phyloP scores from a whole-genome alignment of 768 basidiomycete species.

The Tricholoma matsutake region DNA sequence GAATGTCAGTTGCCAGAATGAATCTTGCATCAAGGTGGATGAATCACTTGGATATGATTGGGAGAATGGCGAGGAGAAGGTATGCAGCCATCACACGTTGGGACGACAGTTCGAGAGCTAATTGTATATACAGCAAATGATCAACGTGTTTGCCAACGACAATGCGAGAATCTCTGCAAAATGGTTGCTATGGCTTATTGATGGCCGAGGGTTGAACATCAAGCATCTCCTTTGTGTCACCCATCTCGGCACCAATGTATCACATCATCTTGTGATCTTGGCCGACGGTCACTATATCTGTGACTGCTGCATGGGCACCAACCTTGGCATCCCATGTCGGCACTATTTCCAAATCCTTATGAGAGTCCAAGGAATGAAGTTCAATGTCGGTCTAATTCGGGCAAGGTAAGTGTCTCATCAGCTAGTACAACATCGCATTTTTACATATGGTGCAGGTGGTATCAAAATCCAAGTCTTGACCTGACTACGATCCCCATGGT shows the following conservation, averaged over 20 bases:
- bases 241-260: slow-evolving; percentile 7
- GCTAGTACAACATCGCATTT: too few species aligned
- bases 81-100: too few species aligned
- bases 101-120: too few species aligned
- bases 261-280: slow-evolving; percentile 23
- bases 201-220: slow-evolving; percentile 11
- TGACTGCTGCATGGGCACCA: slow-evolving; percentile 27
- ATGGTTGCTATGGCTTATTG: slow-evolving; percentile 20
- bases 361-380: slow-evolving; percentile 13
- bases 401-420: slow-evolving; percentile 11
- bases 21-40: neutral
- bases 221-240: slow-evolving; percentile 18
- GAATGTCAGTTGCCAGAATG: neutral
- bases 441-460: slow-evolving; percentile 13
- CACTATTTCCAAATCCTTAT: slow-evolving; percentile 21
- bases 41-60: slow-evolving; percentile 16
- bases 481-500: neutral
- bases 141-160: slow-evolving; percentile 24
- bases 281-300: slow-evolving; percentile 19
- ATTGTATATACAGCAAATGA: too few species aligned
- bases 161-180: slow-evolving; percentile 18
- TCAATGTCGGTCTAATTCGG: slow-evolving; percentile 22
- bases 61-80: slow-evolving; percentile 16
- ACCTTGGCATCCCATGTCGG: slow-evolving; percentile 23
- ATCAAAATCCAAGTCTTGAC: slow-evolving; percentile 12